phyloP scores from a whole-genome alignment of 2,329 filamentous ascomycete species.

The Exophiala calicioides region DNA sequence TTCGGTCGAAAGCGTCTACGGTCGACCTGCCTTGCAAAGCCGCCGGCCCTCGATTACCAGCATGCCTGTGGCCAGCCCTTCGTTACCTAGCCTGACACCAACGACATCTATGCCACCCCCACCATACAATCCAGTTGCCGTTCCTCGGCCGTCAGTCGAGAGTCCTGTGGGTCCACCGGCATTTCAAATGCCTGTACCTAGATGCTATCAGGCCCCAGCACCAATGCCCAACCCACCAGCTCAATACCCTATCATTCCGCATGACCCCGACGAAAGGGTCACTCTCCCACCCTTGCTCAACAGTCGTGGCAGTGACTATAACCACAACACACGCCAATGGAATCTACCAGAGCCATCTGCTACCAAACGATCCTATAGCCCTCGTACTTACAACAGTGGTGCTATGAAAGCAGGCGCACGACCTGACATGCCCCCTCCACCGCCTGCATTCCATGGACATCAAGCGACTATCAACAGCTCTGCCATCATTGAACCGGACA shows the following conservation, averaged over 20 bases:
- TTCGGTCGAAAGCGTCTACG: slow-evolving; percentile 26
- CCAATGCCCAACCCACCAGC: neutral
- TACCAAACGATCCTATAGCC: slow-evolving; percentile 19
- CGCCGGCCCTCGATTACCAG: slow-evolving; percentile 17
- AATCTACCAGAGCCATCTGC: slow-evolving; percentile 13
- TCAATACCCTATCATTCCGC: neutral
- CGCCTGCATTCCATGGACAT: too few species aligned
- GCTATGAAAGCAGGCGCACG: slow-evolving; percentile 24
- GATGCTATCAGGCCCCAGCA: slow-evolving; percentile 1
- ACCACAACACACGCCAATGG: slow-evolving; percentile 8
- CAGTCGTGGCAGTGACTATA: neutral
- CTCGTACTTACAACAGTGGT: slow-evolving; percentile 2
- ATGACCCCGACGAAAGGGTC: slow-evolving; percentile 4
- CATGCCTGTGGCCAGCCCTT: slow-evolving; percentile 19
- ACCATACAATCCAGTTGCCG: slow-evolving; percentile 4
- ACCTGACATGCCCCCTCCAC: slow-evolving; percentile 7
- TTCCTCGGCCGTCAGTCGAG: slow-evolving; percentile 3
- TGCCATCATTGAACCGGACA: slow-evolving; percentile 24
- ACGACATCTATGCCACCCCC: slow-evolving; percentile 23
- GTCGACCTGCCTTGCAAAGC: slow-evolving; percentile 10
- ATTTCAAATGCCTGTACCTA: slow-evolving; percentile 7
- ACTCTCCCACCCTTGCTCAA: slow-evolving; percentile 1
- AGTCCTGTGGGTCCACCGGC: neutral
- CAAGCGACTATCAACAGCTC: too few species aligned
- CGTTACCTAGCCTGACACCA: slow-evolving; percentile 9